Evolutionary conservation across 164 flowering plant species (phyloP).

Genomic region (Stephania yunnanensis): DNA sequence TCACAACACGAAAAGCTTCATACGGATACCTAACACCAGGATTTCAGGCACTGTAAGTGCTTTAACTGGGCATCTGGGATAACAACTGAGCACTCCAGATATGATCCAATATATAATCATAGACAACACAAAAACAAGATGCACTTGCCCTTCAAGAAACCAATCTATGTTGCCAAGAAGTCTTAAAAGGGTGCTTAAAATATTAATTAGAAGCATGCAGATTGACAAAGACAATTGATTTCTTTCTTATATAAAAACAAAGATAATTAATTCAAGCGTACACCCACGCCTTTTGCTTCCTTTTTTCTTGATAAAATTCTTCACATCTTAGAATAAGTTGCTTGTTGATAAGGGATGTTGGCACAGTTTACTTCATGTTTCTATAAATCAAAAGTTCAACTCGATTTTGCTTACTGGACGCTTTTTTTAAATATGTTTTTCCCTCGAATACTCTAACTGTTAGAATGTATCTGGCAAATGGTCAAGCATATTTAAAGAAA

Average conservation of each 20-base stretch:
- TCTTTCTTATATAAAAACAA: no score
- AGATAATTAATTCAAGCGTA: background rate
- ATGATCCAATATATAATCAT: background rate
- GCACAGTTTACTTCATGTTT: no score
- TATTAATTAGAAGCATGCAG: background rate
- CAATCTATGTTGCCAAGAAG: background rate
- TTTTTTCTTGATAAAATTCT: no score
- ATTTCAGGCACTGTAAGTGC: background rate
- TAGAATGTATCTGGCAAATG: no score
- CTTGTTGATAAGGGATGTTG: no score
- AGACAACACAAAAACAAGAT: background rate
- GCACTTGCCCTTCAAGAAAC: background rate
- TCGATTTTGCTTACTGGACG: no score
- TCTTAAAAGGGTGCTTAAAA: background rate
- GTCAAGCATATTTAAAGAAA: no score
- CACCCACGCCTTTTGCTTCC: background rate
- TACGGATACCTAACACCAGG: slow-evolving; percentile 72
- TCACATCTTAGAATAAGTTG: no score
- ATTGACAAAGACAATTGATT: no score
- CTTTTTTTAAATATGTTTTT: no score
- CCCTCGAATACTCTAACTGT: no score
- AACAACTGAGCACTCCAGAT: background rate
- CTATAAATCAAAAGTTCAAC: no score
- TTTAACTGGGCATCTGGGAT: slow-evolving; percentile 1
- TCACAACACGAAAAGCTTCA: slow-evolving; percentile 87